Evolutionary conservation across 1,284 basidiomycete genomes (phyloP).

Genomic region (Ustilago hordei): DNA sequence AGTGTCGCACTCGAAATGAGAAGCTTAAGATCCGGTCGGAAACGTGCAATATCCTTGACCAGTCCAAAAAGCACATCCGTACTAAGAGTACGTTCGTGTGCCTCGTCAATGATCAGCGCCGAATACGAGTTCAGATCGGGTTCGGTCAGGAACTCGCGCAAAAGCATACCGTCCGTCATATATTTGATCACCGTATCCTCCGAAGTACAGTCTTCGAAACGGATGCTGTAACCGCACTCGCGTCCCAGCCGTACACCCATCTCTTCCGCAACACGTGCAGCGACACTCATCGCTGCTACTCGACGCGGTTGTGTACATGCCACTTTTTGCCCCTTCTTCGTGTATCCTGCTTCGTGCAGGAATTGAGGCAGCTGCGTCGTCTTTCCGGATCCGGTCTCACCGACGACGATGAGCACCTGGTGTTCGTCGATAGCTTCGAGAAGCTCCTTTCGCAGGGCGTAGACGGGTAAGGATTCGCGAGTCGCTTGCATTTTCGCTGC

Average conservation of each 20-base stretch:
- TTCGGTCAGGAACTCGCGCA: slow-evolving; percentile 68
- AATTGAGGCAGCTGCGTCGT: slow-evolving; percentile 99
- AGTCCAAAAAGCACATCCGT: slow-evolving; percentile 68
- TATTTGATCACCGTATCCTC: slow-evolving; percentile 75
- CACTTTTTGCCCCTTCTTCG: slow-evolving; percentile 83
- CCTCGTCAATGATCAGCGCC: slow-evolving; percentile 68
- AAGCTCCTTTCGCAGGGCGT: slow-evolving; percentile 64
- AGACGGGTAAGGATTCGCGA: slow-evolving; percentile 66
- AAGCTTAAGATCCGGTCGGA: slow-evolving; percentile 66
- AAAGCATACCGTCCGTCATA: slow-evolving; percentile 70
- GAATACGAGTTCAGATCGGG: slow-evolving; percentile 65
- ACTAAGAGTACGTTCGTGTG: slow-evolving; percentile 68
- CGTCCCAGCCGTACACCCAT: slow-evolving; percentile 96
- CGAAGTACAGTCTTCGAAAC: slow-evolving; percentile 98
- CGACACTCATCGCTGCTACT: slow-evolving; percentile 99
- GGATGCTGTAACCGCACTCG: slow-evolving; percentile 94
- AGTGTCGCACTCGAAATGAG: slow-evolving; percentile 67
- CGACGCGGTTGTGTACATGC: slow-evolving; percentile 98
- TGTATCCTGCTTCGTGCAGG: slow-evolving; percentile 96
- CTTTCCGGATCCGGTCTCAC: slow-evolving; percentile 86
- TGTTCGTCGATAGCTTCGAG: slow-evolving; percentile 88
- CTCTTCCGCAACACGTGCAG: slow-evolving; percentile 97
- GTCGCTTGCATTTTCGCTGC: slow-evolving; percentile 69
- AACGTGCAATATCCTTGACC: slow-evolving; percentile 68
- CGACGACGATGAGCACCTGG: slow-evolving; percentile 75